Evolutionary conservation across 108 stramenopile genomes (phyloP).

Genomic region (Aurantiochytrium sp.): DNA sequence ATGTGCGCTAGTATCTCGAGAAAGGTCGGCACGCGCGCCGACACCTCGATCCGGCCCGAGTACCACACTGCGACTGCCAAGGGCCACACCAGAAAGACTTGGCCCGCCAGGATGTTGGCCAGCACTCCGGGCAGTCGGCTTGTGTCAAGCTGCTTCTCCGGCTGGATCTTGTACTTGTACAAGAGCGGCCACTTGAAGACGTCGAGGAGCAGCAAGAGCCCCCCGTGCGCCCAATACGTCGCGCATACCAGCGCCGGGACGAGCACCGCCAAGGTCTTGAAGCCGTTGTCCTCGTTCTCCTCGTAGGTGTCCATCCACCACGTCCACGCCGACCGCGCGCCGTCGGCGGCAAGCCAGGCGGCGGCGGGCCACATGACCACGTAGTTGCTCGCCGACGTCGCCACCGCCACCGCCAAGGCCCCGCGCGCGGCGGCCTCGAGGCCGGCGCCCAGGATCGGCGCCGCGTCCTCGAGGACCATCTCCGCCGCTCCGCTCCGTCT

Average conservation of each 20-base stretch:
- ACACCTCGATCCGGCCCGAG: neutral
- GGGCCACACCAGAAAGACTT: neutral
- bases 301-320: neutral
- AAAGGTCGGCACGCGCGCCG: neutral
- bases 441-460: no score
- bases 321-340: neutral
- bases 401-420: neutral
- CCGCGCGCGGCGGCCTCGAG: no score
- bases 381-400: neutral
- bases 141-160: neutral
- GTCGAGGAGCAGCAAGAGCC: neutral
- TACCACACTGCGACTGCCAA: neutral
- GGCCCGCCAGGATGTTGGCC: neutral
- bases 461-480: no score
- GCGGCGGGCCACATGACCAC: neutral
- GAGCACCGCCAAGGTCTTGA: neutral
- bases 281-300: neutral
- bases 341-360: neutral
- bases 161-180: conserved; percentile 1
- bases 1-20: neutral
- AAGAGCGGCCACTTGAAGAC: neutral
- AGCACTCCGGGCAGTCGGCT: neutral
- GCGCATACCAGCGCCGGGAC: neutral
- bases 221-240: neutral
- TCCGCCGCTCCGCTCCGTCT: no score